Percentiles rank a stretch among this genome's conserved stretches.
Evolutionary conservation across 179 eudicot species (phyloP).

Genomic region (Silene noctiflora): DNA sequence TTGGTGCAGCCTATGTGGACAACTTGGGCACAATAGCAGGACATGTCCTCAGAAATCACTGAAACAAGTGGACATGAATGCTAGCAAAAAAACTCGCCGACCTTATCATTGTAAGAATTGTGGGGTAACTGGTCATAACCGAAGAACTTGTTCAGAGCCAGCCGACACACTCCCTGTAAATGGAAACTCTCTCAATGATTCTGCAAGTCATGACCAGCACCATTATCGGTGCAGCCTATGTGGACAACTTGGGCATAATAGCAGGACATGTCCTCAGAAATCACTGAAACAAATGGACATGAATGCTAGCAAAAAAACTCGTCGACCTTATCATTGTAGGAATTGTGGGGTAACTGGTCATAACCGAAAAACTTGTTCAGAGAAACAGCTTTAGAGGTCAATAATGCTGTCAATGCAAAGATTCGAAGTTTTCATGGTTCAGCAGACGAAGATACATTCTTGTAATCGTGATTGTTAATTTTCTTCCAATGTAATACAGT

Average conservation of each 20-base stretch:
- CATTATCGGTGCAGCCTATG: conserved; percentile 24
- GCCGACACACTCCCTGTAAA: background rate
- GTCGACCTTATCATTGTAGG: conserved; percentile 38
- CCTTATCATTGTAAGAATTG: conserved; percentile 55
- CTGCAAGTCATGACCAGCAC: background rate
- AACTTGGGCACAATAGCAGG: conserved; percentile 30
- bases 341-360: conserved; percentile 60
- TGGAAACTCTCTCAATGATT: conserved; percentile 12
- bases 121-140: conserved; percentile 61
- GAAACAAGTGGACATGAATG: background rate
- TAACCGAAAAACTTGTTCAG: conserved; percentile 52
- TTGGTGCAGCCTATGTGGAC: conserved; percentile 25
- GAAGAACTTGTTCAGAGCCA: conserved; percentile 51
- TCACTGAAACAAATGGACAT: background rate
- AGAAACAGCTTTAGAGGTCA: background rate
- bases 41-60: conserved; percentile 12
- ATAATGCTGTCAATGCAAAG: background rate
- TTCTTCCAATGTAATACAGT: conserved; percentile 2
- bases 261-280: conserved; percentile 21
- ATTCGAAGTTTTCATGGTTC: background rate
- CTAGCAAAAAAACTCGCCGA: background rate
- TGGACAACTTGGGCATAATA: conserved; percentile 29
- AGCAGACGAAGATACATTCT: background rate
- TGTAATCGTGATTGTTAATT: background rate
- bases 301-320: background rate